These are phyloP conservation scores for Pyrus betulifolia DNA, from an alignment of 306 rosid genomes.

Conservation along the genomic window DNA sequence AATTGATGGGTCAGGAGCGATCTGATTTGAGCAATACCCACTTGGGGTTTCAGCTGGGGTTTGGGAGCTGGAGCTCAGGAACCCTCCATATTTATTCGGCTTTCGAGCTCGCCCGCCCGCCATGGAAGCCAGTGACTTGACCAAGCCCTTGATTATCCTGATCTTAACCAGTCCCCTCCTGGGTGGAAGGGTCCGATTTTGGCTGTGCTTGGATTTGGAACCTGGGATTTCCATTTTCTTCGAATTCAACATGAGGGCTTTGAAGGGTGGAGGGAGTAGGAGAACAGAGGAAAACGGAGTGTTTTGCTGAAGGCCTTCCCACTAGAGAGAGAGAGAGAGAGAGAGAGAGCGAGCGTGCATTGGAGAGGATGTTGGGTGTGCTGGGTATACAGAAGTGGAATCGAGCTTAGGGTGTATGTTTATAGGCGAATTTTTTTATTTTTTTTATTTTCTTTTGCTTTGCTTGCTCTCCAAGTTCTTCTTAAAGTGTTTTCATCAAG, in stretches of 20 bases:
- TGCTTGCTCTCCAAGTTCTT: too few relatives aligned
- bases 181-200: background rate
- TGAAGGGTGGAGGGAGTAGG: background rate
- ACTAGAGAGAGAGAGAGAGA: background rate
- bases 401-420: too few relatives aligned
- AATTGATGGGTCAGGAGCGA: background rate
- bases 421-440: too few relatives aligned
- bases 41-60: constrained; percentile 12
- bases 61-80: constrained; percentile 9
- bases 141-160: constrained; percentile 7
- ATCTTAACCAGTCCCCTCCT: constrained; percentile 36
- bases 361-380: background rate
- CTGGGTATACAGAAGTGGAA: background rate
- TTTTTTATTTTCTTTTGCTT: too few relatives aligned
- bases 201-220: background rate
- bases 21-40: background rate
- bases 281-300: background rate
- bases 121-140: background rate
- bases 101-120: background rate
- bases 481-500: too few relatives aligned
- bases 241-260: background rate
- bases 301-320: too few relatives aligned
- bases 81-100: constrained; percentile 2
- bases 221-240: constrained; percentile 1
- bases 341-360: background rate